These are phyloP conservation scores for Paulownia fortunei DNA, from an alignment of 257 asterid genomes.

Conservation along the genomic window DNA sequence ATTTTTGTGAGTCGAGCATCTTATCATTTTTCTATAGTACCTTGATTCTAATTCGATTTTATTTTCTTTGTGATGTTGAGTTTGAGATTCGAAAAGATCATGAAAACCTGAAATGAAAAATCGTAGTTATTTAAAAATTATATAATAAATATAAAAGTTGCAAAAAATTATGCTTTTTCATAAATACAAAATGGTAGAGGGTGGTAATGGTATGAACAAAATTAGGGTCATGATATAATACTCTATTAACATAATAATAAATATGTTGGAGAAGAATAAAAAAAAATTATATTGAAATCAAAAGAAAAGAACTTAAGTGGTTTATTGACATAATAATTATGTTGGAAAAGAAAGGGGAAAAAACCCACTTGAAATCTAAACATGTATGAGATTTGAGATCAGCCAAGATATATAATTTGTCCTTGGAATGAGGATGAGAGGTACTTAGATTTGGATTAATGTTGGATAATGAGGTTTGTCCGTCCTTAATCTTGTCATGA, in stretches of 20 bases:
- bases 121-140: neutral
- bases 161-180: neutral
- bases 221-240: too few species aligned
- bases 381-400: too few species aligned
- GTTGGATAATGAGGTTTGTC: neutral
- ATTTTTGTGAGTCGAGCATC: neutral
- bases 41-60: neutral
- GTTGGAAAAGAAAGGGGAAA: neutral
- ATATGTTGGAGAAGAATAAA: neutral
- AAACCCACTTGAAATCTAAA: slow-evolving; percentile 19
- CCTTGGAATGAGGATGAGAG: too few species aligned
- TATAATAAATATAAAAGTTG: neutral
- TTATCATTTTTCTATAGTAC: neutral
- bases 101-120: neutral
- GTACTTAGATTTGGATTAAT: slow-evolving; percentile 6
- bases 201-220: too few species aligned
- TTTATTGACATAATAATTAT: neutral
- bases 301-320: neutral
- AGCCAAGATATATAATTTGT: too few species aligned
- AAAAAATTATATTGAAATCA: neutral
- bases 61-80: neutral
- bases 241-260: too few species aligned
- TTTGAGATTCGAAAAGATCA: neutral
- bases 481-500: neutral
- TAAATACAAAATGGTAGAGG: too few species aligned